Conservation (phyloP, 306 rosid species). For the Rosa persica region DNA sequence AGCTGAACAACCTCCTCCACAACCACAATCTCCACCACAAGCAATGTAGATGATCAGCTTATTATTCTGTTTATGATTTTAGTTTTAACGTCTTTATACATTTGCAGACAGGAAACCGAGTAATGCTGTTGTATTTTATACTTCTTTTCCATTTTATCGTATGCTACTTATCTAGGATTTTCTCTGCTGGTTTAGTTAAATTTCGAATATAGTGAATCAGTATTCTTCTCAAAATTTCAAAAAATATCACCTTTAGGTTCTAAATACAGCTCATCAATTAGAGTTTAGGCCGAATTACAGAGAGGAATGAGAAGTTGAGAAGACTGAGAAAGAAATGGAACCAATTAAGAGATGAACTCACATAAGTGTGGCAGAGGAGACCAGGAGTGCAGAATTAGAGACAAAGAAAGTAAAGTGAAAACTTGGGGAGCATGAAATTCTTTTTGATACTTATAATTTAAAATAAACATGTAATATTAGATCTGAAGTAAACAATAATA, state of each 20-base stretch:
- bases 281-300: not conserved
- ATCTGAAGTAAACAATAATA: not conserved
- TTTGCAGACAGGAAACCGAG: constrained; percentile 2
- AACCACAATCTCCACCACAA: constrained; percentile 18
- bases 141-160: not conserved
- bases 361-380: too few relatives aligned
- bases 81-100: not conserved
- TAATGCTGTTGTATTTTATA: not conserved
- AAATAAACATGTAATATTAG: not conserved
- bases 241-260: not conserved
- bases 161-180: not conserved
- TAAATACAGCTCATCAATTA: not conserved
- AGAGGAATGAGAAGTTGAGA: not conserved
- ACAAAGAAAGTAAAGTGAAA: too few relatives aligned
- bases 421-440: too few relatives aligned
- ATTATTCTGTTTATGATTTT: not conserved
- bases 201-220: not conserved
- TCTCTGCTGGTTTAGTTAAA: not conserved
- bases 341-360: too few relatives aligned
- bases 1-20: constrained; percentile 23
- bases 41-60: constrained; percentile 9
- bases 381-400: too few relatives aligned
- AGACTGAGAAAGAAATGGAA: too few relatives aligned
- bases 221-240: not conserved
- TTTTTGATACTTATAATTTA: too few relatives aligned